Base-by-base conservation (phyloP, 768 basidiomycete genomes). In the Suillus clintonianus region DNA sequence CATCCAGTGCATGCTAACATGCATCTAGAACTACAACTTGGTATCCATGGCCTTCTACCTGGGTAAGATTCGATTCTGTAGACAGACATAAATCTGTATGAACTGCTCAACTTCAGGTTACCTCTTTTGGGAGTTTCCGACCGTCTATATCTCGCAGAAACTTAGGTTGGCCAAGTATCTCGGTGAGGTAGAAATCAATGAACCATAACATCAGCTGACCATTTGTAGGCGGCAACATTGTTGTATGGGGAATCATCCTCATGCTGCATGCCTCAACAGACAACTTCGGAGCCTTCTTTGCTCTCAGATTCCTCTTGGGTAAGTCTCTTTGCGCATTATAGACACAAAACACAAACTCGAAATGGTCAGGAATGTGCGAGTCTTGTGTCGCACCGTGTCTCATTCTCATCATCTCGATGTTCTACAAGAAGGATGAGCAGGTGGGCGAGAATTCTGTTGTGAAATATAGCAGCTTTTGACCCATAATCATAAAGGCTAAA, bases 371-470 rank as follows among this genome's bases (percentile, higher is more conserved):
- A 43, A 87, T 89, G 88, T 85, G 84, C 69, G 88, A 90, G 71
- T 82, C 81, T 65, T 88, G 87, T 68, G 88, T 89, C 15, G 82
- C 86, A 5, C 88, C 88, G 0, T 85, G 81, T 67, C 76, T 89
- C 39, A 85, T 89, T 72, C 74, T 88, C 59, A 81, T 89, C 43
- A 81, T 88, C 47, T 83, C 85, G 11, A 86, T 88, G 83, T 89
- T 88, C 69, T 89, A 88, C 75, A 86, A 85, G 78, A 89, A 88
- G 74, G 77, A 86, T 58, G 88, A 89, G 67, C 87, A 89, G 78
- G 83, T 80, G 51, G 37, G 67, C 9, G 19, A 51, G 19, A 7
- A 22, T 41, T 19, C 9, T 27, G 5, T 22, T n/a, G 5, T 5
- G 19, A 36, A 24, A 45, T 15, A 17, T 9, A 51, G 48, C 56